A percentile compares a stretch with the other conserved stretches of the same genome.
These are phyloP conservation scores for Zasmidium cellare DNA, from an alignment of 2,329 filamentous ascomycete species.

Conservation along the genomic window DNA sequence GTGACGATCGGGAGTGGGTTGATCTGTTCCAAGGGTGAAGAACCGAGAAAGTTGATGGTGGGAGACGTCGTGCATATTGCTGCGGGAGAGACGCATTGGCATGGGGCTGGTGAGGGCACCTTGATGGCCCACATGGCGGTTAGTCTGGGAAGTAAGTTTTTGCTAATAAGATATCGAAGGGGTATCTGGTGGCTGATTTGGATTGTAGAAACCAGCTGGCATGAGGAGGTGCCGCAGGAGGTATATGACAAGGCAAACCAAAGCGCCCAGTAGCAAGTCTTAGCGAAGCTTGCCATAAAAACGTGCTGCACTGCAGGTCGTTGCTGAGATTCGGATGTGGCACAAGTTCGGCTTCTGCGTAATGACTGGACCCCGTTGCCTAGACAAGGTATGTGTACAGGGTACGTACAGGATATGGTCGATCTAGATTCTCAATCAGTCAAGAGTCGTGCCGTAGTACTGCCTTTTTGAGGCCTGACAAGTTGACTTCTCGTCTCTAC, in stretches of 20 bases:
- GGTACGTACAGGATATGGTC: too few relatives aligned
- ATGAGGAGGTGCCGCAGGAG: conserved; percentile 38
- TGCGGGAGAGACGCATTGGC: conserved; percentile 47
- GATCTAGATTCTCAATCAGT: too few relatives aligned
- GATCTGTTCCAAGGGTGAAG: conserved; percentile 44
- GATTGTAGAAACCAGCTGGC: conserved; percentile 37
- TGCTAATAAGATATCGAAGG: too few relatives aligned
- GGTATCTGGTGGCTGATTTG: background rate
- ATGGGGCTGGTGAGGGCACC: conserved; percentile 43
- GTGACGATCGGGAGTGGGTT: conserved; percentile 44
- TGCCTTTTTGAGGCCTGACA: too few relatives aligned
- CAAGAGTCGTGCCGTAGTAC: too few relatives aligned
- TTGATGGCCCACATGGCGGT: conserved; percentile 45
- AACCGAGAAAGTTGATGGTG: conserved; percentile 37
- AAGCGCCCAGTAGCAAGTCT: conserved; percentile 8
- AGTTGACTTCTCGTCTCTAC: too few relatives aligned
- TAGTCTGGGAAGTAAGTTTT: conserved; percentile 33
- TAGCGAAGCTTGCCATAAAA: conserved; percentile 1
- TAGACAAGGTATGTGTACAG: too few relatives aligned
- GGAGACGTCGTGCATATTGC: conserved; percentile 46
- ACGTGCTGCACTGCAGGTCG: too few relatives aligned
- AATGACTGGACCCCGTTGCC: too few relatives aligned
- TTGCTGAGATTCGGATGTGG: too few relatives aligned
- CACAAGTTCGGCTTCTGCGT: too few relatives aligned
- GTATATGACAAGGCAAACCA: conserved; percentile 37